A percentile compares a stretch with the other conserved stretches of the same genome.
Conservation (phyloP, 345 rosid species). For the Euphorbia pulcherrima region DNA sequence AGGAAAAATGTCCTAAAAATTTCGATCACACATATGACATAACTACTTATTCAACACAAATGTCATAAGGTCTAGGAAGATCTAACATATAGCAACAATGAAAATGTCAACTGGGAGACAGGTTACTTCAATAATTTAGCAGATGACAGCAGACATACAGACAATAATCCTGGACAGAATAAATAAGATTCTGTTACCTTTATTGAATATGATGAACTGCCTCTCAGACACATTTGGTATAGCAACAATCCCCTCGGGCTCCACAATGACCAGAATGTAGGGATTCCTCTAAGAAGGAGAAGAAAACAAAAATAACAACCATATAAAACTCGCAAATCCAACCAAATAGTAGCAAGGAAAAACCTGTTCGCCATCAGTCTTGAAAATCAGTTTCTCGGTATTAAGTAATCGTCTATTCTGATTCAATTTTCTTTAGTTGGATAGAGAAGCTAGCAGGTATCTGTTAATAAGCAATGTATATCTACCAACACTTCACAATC, state of each 20-base stretch:
- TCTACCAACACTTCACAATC: conserved; percentile 10
- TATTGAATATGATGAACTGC: conserved; percentile 56
- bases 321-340: neutral
- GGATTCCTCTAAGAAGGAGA: conserved; percentile 44
- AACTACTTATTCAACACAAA: neutral
- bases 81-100: neutral
- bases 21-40: neutral
- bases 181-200: conserved; percentile 35
- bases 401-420: conserved; percentile 41
- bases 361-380: conserved; percentile 51
- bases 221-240: conserved; percentile 50
- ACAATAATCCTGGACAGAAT: neutral
- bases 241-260: conserved; percentile 83
- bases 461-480: conserved; percentile 26
- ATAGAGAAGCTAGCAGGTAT: conserved; percentile 69
- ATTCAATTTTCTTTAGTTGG: conserved; percentile 48
- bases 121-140: neutral
- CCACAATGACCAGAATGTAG: conserved; percentile 57
- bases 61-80: neutral
- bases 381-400: conserved; percentile 21
- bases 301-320: neutral
- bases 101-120: neutral
- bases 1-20: neutral
- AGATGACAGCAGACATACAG: neutral
- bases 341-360: conserved; percentile 1